Evolutionary conservation across 78 protist species (phyloP), one percentile per base, ranked within the genome.

Genomic region (slime mould (Dictyostelium discoideum)): DNA sequence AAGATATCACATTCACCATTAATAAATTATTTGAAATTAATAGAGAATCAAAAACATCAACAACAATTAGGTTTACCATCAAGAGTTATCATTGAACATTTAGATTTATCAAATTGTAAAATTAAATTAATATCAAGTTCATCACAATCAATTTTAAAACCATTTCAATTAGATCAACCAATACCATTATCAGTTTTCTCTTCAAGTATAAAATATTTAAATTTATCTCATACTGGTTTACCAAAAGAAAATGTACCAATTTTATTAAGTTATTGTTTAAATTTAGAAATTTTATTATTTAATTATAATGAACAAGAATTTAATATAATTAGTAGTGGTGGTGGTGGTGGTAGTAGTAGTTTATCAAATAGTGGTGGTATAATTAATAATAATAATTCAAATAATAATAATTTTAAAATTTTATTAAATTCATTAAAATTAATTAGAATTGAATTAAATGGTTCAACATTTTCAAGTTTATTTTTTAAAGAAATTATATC

Each of bases 91-190:
- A 32, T 88, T 9, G 29, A 24, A 32, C 69, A 80, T 24, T 50
- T 90, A 14, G 86, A 88, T 46, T 24, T 88, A 26, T 78, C 94
- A 16, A 44, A 46, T 67, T 88, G 94, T 67, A 88, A 88, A 67
- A 48, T 87, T 42, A 87, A 86, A 50, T 24, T 26, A 13, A 46
- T 50, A 7, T 72, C 42, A 42, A 48, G 29, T 8, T 11, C 11
- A 3, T 26, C 67, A 29, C 37, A 29, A 37, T 37, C 40, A 14
- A 29, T 74, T 11, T 74, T 74, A 37, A 74, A 74, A 74, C 81
- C 40, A 74, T 74, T 74, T 37, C 24, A 74, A 16, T 37, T 74
- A 8, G 81, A 74, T 74, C n/a, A 26, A 26, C 81, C 81, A 37
- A 46, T 22, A 29, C 78, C 46, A 20, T 67, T 88, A 22, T 84